Conservation (phyloP, 208 protist species). For the Crithidia sp. region DNA sequence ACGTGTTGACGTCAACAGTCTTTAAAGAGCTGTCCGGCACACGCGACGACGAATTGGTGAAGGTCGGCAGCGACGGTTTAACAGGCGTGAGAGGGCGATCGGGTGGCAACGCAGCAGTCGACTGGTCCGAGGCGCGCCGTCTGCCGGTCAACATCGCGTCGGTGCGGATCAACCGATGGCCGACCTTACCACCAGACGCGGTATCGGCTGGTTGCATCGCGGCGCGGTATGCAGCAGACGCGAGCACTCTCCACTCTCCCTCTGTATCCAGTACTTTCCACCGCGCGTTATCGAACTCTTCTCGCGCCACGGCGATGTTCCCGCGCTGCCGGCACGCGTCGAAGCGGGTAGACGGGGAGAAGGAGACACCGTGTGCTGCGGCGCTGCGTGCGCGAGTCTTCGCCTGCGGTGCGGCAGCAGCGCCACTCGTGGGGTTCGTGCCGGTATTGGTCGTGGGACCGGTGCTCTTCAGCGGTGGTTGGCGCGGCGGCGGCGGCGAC, state of each 20-base stretch:
- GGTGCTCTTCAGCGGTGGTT: neutral
- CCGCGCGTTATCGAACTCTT: neutral
- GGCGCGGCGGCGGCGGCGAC: neutral
- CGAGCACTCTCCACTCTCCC: too few species aligned
- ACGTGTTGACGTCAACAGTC: neutral
- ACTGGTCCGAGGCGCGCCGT: too few species aligned
- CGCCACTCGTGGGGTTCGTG: neutral
- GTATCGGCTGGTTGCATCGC: too few species aligned
- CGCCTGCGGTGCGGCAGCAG: neutral
- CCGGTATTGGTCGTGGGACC: neutral
- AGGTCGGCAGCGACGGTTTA: too few species aligned
- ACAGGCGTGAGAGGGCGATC: too few species aligned
- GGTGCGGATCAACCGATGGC: neutral
- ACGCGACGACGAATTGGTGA: neutral
- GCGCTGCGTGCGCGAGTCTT: neutral
- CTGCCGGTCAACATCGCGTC: neutral
- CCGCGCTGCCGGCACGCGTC: constrained; percentile 17
- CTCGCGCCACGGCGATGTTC: constrained; percentile 19
- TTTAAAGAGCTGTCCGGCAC: neutral
- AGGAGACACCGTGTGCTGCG: constrained; percentile 9
- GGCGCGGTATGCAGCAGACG: neutral
- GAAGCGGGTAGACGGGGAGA: constrained; percentile 22
- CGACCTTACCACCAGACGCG: neutral
- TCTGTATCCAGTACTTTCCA: too few species aligned
- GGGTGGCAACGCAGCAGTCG: too few species aligned